Evolutionary conservation across 2,329 filamentous ascomycete genomes (phyloP).

Genomic region (Colletotrichum lentis): DNA sequence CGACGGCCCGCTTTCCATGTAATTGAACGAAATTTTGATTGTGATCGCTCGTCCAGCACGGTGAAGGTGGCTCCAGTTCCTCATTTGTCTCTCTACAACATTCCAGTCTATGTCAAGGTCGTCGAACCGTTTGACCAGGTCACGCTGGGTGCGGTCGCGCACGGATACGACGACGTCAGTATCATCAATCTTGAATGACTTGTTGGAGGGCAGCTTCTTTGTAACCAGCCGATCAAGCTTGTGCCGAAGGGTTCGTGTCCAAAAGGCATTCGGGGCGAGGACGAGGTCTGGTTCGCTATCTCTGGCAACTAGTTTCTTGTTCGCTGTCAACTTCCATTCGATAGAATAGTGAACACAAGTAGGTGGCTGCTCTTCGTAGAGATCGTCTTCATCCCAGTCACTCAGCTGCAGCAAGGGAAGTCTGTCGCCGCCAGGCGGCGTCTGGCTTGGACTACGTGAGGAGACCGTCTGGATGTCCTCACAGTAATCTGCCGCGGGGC

Average conservation of each 20-base stretch:
- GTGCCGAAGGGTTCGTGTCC: conserved; percentile 25
- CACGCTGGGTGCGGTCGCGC: conserved; percentile 43
- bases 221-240: conserved; percentile 34
- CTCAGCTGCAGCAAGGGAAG: background rate
- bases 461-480: too few species aligned
- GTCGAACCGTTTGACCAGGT: conserved; percentile 44
- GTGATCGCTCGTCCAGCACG: conserved; percentile 37
- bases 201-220: conserved; percentile 36
- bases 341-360: conserved; percentile 44
- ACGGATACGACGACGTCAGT: conserved; percentile 41
- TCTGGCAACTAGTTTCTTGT: conserved; percentile 41
- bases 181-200: conserved; percentile 37
- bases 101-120: conserved; percentile 43
- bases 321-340: conserved; percentile 42
- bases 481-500: too few species aligned
- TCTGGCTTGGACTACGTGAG: too few species aligned
- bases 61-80: conserved; percentile 33
- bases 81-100: conserved; percentile 39
- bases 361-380: conserved; percentile 29
- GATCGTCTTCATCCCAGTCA: background rate
- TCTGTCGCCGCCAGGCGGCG: too few species aligned
- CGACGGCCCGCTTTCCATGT: conserved; percentile 20
- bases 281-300: conserved; percentile 44
- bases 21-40: conserved; percentile 39
- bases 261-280: conserved; percentile 39